A percentile compares a stretch with the other conserved stretches of the same genome.
These are phyloP conservation scores for Fusarium compactum DNA, from an alignment of 2,329 filamentous ascomycete genomes.

Conservation along the genomic window DNA sequence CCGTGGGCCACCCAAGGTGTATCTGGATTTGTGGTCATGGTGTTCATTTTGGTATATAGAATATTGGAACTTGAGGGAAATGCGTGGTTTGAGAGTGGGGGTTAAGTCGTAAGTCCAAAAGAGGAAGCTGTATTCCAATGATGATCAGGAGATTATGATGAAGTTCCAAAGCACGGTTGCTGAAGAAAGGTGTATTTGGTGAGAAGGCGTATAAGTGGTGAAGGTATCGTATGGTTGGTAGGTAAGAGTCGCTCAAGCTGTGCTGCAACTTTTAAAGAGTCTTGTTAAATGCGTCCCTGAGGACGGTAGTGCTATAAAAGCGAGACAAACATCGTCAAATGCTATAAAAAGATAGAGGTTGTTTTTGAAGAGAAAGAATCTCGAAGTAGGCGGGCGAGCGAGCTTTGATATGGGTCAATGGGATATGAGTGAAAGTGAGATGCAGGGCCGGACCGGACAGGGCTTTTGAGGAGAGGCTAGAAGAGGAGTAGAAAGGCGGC, in stretches of 20 bases:
- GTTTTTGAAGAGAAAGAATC: slow-evolving; percentile 9
- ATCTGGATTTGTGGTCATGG: slow-evolving; percentile 42
- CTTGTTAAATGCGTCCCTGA: slow-evolving; percentile 50
- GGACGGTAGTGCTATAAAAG: slow-evolving; percentile 56
- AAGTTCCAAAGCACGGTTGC: slow-evolving; percentile 3
- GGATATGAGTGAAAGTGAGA: slow-evolving; percentile 28
- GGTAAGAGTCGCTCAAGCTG: slow-evolving; percentile 42
- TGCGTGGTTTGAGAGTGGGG: slow-evolving; percentile 31
- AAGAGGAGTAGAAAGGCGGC: slow-evolving; percentile 42
- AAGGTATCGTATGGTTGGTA: slow-evolving; percentile 39
- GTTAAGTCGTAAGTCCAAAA: slow-evolving; percentile 27
- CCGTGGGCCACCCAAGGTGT: slow-evolving; percentile 52
- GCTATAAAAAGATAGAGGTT: slow-evolving; percentile 30
- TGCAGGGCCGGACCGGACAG: slow-evolving; percentile 45
- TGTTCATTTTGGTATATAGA: slow-evolving; percentile 55
- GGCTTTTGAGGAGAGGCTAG: slow-evolving; percentile 45
- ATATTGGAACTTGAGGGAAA: slow-evolving; percentile 31
- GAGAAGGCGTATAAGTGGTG: slow-evolving; percentile 10
- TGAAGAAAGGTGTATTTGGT: background rate
- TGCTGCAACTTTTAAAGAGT: slow-evolving; percentile 31
- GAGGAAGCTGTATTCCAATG: slow-evolving; percentile 13
- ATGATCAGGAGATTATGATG: slow-evolving; percentile 11
- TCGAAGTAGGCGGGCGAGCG: slow-evolving; percentile 21
- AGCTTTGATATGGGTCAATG: slow-evolving; percentile 38
- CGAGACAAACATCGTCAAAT: slow-evolving; percentile 51